Conservation (phyloP, 2,329 filamentous ascomycete genomes). For the Sporothrix inflata region DNA sequence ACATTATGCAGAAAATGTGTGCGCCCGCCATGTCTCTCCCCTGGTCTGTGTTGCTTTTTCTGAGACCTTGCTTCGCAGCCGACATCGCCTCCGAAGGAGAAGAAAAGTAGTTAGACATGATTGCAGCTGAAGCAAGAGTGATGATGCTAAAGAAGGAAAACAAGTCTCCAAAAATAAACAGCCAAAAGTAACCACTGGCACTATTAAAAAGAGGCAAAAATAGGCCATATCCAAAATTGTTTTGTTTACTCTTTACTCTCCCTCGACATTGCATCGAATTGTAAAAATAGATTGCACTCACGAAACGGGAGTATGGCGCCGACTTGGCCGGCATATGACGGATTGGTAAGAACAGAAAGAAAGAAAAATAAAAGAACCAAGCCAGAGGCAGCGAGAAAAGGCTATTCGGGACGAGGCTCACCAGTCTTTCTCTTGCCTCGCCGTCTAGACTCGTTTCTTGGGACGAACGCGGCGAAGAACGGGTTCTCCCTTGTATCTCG, state of each 20-base stretch:
- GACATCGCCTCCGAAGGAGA: background rate
- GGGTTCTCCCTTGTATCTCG: background rate
- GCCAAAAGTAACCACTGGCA: background rate
- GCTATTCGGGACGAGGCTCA: background rate
- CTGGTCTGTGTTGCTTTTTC: too few relatives aligned
- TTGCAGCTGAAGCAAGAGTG: background rate
- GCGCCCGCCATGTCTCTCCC: too few relatives aligned
- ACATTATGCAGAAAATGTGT: too few relatives aligned
- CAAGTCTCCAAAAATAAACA: constrained; percentile 2
- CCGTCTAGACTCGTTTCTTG: background rate
- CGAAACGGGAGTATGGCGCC: background rate
- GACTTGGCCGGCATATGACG: constrained; percentile 9
- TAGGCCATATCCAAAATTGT: background rate
- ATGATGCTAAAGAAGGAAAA: background rate
- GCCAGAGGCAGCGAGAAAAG: background rate
- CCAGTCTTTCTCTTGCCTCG: background rate
- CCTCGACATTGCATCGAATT: background rate
- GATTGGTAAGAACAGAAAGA: background rate
- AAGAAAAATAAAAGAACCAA: background rate
- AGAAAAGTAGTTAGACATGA: background rate
- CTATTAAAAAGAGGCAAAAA: background rate
- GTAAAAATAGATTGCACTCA: constrained; percentile 14
- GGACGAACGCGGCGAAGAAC: background rate
- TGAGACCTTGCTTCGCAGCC: background rate
- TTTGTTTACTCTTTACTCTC: background rate